Base-by-base conservation (phyloP, 2,329 filamentous ascomycete species). In the Trichoderma lentiforme region DNA sequence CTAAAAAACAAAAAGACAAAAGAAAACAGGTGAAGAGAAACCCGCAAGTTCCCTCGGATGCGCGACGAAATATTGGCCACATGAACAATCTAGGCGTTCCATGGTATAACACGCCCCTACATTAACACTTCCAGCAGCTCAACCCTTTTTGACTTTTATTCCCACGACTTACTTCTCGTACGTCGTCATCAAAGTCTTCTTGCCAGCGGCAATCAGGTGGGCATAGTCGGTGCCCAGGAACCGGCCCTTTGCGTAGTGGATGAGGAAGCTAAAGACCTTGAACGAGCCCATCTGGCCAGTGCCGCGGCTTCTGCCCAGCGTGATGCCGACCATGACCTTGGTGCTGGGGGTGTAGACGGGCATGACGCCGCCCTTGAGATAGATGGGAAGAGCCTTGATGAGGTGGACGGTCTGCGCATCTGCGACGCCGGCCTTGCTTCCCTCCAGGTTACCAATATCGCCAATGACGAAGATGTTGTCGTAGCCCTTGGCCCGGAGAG, bases 391-490 rank as follows among this genome's bases (percentile, higher is more conserved):
- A 2, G 74, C 74, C 75, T 81, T 81, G 75, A 81, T 74, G 28
- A 83, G 73, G 69, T 83, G 79, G 24, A 73, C 68, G 4, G 76
- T 66, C 76, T 84, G 83, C 3, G 75, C 60, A 36, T 82, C 80
- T 12, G 80, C 79, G 28, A 76, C 56, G 6, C 74, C 66, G 1
- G 78, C 78, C 72, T 82, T 83, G 34, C 77, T 75, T 2, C 63
- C 71, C 75, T 86, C 82, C 21, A 85, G 78, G 74, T 80, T 80
- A 9, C 83, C 83, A 0, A 78, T 82, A 71, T 86, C 85, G 34
- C 85, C 85, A 4, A 83, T 70, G 21, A 84, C 79, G 75, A 85
- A 86, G 64, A 86, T 79, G 76, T 85, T 82, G 9, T 74, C 66
- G 73, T 83, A 73, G 1, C 79, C 79, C 7, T 80, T 76, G 1